These are phyloP conservation scores for Ophiocordyceps robertsii DNA, from an alignment of 2,329 filamentous ascomycete species.

Conservation along the genomic window DNA sequence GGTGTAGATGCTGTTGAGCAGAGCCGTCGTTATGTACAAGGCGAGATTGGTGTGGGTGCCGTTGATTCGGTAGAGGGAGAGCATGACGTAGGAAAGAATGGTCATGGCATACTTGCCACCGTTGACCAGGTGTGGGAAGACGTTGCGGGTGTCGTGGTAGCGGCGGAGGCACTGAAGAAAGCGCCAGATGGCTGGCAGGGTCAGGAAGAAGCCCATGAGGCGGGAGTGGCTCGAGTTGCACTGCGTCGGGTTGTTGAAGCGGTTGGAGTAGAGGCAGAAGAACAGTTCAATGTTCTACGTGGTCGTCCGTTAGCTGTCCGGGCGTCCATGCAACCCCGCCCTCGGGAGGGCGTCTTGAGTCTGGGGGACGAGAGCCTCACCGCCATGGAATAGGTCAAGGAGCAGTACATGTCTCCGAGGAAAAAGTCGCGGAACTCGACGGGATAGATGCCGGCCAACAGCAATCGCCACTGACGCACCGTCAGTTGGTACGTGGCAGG, in stretches of 20 bases:
- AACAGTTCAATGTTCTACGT: constrained; percentile 75
- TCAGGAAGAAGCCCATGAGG: constrained; percentile 71
- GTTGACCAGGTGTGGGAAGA: constrained; percentile 88
- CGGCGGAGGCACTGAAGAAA: constrained; percentile 81
- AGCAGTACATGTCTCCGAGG: constrained; percentile 94
- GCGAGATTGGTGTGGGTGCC: constrained; percentile 42
- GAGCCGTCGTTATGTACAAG: constrained; percentile 67
- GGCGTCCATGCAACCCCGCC: no score
- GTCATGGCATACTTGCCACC: constrained; percentile 83
- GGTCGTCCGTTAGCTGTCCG: not conserved
- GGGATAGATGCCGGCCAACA: constrained; percentile 75
- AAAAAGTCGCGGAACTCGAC: constrained; percentile 98
- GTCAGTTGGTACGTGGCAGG: constrained; percentile 3
- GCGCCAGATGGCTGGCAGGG: constrained; percentile 80
- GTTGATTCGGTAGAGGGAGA: constrained; percentile 75
- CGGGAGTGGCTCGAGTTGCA: constrained; percentile 84
- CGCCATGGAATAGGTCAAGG: constrained; percentile 76
- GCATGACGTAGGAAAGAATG: constrained; percentile 61
- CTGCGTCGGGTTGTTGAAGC: constrained; percentile 57
- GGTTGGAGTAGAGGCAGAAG: constrained; percentile 79
- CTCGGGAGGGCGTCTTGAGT: not conserved
- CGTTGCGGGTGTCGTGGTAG: constrained; percentile 73
- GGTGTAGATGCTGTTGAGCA: constrained; percentile 72
- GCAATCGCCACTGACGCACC: constrained; percentile 58
- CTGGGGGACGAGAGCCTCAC: constrained; percentile 36